phyloP scores from a whole-genome alignment of 1,139 yeast genomes.

The Hanseniaspora sp. region DNA sequence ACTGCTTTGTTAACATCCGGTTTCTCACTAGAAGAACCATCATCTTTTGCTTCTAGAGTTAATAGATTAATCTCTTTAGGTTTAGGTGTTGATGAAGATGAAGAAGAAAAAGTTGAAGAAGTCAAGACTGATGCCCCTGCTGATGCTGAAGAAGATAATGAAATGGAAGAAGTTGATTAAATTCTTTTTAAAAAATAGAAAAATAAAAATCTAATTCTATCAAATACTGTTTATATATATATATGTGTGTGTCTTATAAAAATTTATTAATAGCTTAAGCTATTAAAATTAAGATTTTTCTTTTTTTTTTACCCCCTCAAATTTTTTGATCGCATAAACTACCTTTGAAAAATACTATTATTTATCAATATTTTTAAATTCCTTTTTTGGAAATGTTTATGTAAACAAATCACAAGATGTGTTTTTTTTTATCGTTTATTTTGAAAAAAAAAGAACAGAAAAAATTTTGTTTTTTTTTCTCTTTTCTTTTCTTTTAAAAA shows the following conservation, averaged over 20 bases:
- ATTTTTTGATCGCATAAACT: not conserved
- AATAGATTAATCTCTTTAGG: slow-evolving; percentile 97
- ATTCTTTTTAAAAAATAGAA: slow-evolving; percentile 5
- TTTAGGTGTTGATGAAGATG: slow-evolving; percentile 91
- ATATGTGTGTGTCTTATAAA: not conserved
- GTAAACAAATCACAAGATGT: not conserved
- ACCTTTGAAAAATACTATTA: too few relatives aligned
- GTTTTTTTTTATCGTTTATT: not conserved
- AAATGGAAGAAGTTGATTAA: slow-evolving; percentile 99
- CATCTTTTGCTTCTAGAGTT: slow-evolving; percentile 92
- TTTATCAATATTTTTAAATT: not conserved
- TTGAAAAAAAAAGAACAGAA: not conserved
- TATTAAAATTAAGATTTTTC: not conserved
- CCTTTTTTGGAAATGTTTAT: not conserved
- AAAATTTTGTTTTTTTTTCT: too few relatives aligned
- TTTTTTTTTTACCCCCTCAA: not conserved
- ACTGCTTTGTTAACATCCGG: slow-evolving; percentile 98
- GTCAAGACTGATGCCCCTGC: slow-evolving; percentile 49
- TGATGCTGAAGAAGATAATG: slow-evolving; percentile 38
- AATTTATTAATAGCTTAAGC: too few relatives aligned
- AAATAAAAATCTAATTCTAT: not conserved
- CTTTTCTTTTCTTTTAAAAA: too few relatives aligned
- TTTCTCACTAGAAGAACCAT: slow-evolving; percentile 97
- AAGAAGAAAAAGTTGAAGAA: slow-evolving; percentile 49
- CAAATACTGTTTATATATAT: not conserved